Percentiles rank a stretch among this genome's conserved stretches.
Evolutionary conservation across 441 rosid species (phyloP).

Genomic region (Arabidopsis hybrid): DNA sequence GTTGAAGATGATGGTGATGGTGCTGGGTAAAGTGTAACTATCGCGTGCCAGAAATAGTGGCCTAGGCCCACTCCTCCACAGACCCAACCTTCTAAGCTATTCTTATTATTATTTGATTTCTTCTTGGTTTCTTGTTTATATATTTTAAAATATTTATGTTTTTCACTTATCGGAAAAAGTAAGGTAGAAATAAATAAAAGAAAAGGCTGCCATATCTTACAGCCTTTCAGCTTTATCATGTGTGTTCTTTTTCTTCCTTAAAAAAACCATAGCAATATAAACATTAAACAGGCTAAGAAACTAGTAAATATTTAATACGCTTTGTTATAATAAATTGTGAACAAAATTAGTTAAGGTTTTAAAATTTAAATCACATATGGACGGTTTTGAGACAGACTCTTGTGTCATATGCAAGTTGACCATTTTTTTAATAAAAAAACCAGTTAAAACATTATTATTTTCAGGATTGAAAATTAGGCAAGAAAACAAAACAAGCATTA

Average conservation of each 20-base stretch:
- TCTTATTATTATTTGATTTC: conserved; percentile 11
- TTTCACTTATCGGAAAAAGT: conserved; percentile 23
- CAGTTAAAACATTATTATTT: neutral
- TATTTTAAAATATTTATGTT: too few species aligned
- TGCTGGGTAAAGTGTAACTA: conserved; percentile 44
- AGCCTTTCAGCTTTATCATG: conserved; percentile 36
- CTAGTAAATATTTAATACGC: neutral
- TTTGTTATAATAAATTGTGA: neutral
- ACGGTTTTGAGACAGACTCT: conserved; percentile 14
- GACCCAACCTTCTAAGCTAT: conserved; percentile 32
- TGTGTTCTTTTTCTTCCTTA: conserved; percentile 17
- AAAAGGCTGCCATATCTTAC: conserved; percentile 42
- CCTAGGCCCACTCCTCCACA: conserved; percentile 51
- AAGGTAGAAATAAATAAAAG: neutral
- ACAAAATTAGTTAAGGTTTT: neutral
- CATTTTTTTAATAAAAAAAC: neutral
- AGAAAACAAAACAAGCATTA: neutral
- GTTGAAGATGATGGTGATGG: conserved; percentile 44
- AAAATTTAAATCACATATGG: neutral
- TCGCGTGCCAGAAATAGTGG: conserved; percentile 45
- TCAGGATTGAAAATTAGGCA: conserved; percentile 22
- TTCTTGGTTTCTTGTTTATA: neutral
- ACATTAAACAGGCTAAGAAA: neutral
- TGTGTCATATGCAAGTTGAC: conserved; percentile 23
- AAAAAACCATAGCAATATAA: conserved; percentile 1